Percentiles rank a stretch among this genome's conserved stretches.
Conservation (phyloP, 352 stramenopile species). For the Globisporangium solare region DNA sequence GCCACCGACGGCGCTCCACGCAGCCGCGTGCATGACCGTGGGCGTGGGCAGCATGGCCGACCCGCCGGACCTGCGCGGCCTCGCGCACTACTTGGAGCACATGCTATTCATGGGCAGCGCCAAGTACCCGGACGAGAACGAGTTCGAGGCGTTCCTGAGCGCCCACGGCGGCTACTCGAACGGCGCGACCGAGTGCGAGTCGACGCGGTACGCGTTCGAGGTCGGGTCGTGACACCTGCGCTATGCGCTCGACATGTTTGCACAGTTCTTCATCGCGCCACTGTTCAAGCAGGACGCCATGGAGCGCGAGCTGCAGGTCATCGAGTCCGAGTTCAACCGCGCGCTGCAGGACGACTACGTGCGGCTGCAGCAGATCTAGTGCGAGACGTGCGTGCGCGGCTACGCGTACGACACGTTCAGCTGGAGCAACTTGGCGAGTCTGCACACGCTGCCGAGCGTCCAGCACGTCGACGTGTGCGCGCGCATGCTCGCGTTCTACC, state of each 20-base stretch:
- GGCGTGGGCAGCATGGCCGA: constrained; percentile 58
- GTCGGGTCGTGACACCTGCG: constrained; percentile 45
- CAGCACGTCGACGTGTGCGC: constrained; percentile 44
- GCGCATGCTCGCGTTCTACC: constrained; percentile 54
- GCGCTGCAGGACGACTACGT: constrained; percentile 58
- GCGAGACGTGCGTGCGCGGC: constrained; percentile 33
- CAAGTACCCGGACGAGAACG: constrained; percentile 91
- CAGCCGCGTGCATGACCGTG: constrained; percentile 53
- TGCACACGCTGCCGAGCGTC: constrained; percentile 31
- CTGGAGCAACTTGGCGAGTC: constrained; percentile 70
- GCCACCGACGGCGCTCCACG: constrained; percentile 19
- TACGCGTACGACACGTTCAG: constrained; percentile 75
- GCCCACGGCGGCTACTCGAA: constrained; percentile 88
- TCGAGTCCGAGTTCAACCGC: constrained; percentile 87
- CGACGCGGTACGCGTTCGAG: constrained; percentile 90
- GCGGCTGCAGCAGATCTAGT: constrained; percentile 69
- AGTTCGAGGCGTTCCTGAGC: constrained; percentile 86
- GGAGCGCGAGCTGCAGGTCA: constrained; percentile 64
- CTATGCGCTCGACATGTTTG: constrained; percentile 86
- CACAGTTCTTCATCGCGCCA: constrained; percentile 89
- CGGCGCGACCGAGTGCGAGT: constrained; percentile 88
- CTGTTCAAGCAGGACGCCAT: constrained; percentile 72
- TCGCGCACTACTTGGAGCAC: constrained; percentile 89
- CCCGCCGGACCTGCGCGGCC: constrained; percentile 42
- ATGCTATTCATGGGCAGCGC: constrained; percentile 92